phyloP scores from a whole-genome alignment of 2,329 filamentous ascomycete genomes.

The Aspergillus sp. region DNA sequence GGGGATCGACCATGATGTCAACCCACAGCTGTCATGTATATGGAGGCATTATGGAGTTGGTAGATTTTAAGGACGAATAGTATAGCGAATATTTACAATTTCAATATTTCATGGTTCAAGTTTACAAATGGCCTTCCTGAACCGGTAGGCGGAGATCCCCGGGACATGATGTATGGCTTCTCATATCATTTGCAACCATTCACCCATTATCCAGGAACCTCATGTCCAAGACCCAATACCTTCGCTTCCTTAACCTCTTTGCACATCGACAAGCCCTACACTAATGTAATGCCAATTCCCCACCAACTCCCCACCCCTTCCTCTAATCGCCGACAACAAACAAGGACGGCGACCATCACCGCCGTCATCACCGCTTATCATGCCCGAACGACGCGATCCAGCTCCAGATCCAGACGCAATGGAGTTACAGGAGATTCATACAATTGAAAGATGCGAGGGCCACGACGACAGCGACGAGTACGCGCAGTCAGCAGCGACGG shows the following conservation, averaged over 20 bases:
- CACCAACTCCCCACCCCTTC: not conserved
- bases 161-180: not conserved
- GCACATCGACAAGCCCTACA: not conserved
- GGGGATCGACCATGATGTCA: not conserved
- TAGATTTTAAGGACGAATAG: not conserved
- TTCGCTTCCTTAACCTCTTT: not conserved
- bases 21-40: not conserved
- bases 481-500: constrained; percentile 19
- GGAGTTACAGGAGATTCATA: constrained; percentile 26
- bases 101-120: not conserved
- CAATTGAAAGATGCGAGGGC: constrained; percentile 4
- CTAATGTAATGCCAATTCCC: not conserved
- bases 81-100: no score
- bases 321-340: not conserved
- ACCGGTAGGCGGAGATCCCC: not conserved
- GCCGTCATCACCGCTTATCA: not conserved
- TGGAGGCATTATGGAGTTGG: not conserved
- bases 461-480: constrained; percentile 17
- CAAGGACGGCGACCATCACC: not conserved
- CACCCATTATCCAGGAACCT: not conserved
- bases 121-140: not conserved
- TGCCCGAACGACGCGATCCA: not conserved
- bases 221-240: not conserved
- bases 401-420: constrained; percentile 14
- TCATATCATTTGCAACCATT: not conserved